Conservation (phyloP, 169 alveolate species). For the Plasmodium adleri region DNA sequence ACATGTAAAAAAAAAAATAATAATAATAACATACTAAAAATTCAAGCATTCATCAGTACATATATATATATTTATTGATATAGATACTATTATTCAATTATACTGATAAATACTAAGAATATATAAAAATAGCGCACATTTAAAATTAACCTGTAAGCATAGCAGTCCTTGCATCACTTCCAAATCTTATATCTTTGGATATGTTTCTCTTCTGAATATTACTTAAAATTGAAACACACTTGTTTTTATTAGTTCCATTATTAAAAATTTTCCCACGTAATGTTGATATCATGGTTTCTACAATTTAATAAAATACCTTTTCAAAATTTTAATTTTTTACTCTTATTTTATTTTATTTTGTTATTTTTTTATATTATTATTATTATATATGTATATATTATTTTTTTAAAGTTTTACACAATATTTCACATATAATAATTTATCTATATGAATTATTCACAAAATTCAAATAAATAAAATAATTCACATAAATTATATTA, state of each 20-base stretch:
- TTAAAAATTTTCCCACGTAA: conserved; percentile 53
- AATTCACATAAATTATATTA: too few relatives aligned
- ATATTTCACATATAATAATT: not conserved
- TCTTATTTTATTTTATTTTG: not conserved
- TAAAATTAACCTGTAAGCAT: conserved; percentile 78
- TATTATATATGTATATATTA: not conserved
- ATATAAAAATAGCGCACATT: too few relatives aligned
- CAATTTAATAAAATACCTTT: not conserved
- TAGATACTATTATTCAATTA: not conserved
- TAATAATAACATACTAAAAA: not conserved
- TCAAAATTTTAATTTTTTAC: conserved; percentile 10
- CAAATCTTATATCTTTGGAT: conserved; percentile 84
- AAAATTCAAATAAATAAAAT: too few relatives aligned
- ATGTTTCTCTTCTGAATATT: conserved; percentile 70
- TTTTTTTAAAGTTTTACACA: not conserved
- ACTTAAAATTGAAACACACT: conserved; percentile 49
- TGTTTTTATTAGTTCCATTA: conserved; percentile 12
- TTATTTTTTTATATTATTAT: not conserved
- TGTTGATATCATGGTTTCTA: conserved; percentile 54
- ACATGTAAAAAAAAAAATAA: not conserved
- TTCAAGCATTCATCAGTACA: not conserved
- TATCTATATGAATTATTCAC: too few relatives aligned
- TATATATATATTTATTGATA: not conserved
- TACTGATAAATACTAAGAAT: too few relatives aligned
- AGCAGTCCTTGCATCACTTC: conserved; percentile 86